phyloP scores from a whole-genome alignment of 2,329 filamentous ascomycete species.

The Rhinocladiella mackenziei region DNA sequence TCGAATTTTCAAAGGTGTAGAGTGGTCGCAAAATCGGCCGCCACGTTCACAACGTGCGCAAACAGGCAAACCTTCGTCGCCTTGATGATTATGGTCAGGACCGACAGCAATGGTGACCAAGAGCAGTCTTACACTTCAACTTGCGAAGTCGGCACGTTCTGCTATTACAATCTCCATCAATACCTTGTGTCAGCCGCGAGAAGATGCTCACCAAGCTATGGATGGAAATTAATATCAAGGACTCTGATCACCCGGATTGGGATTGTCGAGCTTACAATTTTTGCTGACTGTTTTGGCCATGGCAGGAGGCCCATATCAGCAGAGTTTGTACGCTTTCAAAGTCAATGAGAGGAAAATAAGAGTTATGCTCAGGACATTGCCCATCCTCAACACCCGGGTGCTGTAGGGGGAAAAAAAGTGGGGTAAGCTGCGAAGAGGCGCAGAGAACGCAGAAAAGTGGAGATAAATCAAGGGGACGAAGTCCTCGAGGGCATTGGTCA shows the following conservation, averaged over 20 bases:
- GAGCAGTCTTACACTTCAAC: constrained; percentile 17
- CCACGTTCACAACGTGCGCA: constrained; percentile 12
- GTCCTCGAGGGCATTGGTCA: too few species aligned
- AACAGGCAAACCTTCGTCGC: constrained; percentile 35
- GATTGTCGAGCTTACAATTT: constrained; percentile 4
- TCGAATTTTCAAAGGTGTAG: constrained; percentile 13
- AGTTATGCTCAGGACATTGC: too few species aligned
- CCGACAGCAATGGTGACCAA: too few species aligned
- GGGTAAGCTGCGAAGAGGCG: too few species aligned
- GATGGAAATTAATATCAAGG: background rate
- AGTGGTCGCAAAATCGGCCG: constrained; percentile 13
- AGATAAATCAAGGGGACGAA: too few species aligned
- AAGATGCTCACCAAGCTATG: constrained; percentile 10
- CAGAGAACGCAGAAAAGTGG: too few species aligned
- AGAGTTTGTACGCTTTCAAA: too few species aligned
- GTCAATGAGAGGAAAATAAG: too few species aligned
- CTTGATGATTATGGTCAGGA: constrained; percentile 28
- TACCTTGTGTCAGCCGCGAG: background rate
- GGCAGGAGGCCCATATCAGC: too few species aligned
- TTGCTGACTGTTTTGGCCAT: constrained; percentile 12
- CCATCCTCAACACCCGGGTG: too few species aligned
- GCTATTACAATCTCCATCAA: constrained; percentile 3
- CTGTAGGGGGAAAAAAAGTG: too few species aligned
- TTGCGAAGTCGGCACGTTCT: constrained; percentile 17
- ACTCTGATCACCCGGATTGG: background rate